Evolutionary conservation across 1,139 yeast species (phyloP).

Genomic region (Magnusiomyces fungicola): DNA sequence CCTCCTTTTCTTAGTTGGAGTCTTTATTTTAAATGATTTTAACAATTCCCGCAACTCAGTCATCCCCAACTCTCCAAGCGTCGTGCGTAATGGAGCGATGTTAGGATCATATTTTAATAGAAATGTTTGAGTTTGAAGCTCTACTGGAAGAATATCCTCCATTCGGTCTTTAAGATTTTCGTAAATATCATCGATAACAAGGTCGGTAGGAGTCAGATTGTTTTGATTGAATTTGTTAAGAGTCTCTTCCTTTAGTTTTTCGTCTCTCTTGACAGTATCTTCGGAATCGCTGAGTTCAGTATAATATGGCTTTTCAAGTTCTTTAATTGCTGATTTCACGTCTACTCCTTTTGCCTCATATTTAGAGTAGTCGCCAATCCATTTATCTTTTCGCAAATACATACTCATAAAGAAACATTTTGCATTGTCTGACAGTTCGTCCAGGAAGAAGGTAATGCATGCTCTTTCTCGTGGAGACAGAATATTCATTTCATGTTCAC

Average conservation of each 20-base stretch:
- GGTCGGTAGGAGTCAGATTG: too few species aligned
- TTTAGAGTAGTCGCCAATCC: too few species aligned
- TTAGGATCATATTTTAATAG: constrained; percentile 5
- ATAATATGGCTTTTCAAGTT: too few species aligned
- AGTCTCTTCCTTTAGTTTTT: too few species aligned
- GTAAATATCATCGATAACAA: background rate
- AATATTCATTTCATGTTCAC: background rate
- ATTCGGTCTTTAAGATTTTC: background rate
- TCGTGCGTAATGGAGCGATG: background rate
- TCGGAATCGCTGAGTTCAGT: background rate
- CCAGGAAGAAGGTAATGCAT: constrained; percentile 8
- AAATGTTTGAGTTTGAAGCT: constrained; percentile 3
- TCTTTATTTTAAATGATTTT: background rate
- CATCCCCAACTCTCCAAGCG: background rate
- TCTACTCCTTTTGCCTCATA: too few species aligned
- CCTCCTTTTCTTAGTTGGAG: too few species aligned
- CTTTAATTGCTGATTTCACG: too few species aligned
- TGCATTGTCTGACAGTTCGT: constrained; percentile 7
- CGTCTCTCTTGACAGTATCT: background rate
- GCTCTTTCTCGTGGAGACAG: constrained; percentile 8
- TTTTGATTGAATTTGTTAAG: too few species aligned
- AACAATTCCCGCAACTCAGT: background rate
- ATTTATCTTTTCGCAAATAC: too few species aligned
- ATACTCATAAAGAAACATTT: constrained; percentile 10
- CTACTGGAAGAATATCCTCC: background rate